Evolutionary conservation across 1,139 yeast genomes (phyloP).

Genomic region (Oligophagozyma castellii): DNA sequence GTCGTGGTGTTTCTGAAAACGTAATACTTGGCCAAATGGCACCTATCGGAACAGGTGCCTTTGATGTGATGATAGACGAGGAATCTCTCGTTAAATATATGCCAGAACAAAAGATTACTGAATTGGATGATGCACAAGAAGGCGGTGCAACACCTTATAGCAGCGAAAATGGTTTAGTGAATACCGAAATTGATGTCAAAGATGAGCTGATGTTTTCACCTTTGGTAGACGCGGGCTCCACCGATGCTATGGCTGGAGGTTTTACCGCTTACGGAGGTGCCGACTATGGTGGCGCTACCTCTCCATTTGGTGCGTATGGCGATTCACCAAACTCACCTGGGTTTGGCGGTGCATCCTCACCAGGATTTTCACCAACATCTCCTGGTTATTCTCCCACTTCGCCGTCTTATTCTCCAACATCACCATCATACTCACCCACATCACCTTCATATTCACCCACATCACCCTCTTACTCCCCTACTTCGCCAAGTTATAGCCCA

Average conservation of each 20-base stretch:
- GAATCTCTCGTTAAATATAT: slow-evolving; percentile 49
- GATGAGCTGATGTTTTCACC: slow-evolving; percentile 92
- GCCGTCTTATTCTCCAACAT: slow-evolving; percentile 60
- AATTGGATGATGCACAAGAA: slow-evolving; percentile 38
- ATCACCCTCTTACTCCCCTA: slow-evolving; percentile 53
- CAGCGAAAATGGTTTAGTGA: slow-evolving; percentile 59
- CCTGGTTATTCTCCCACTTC: slow-evolving; percentile 66
- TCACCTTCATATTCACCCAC: slow-evolving; percentile 66
- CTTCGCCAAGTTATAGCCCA: slow-evolving; percentile 50
- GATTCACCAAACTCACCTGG: slow-evolving; percentile 72
- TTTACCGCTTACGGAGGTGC: slow-evolving; percentile 82
- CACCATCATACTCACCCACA: slow-evolving; percentile 65
- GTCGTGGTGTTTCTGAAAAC: slow-evolving; percentile 97
- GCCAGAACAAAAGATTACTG: slow-evolving; percentile 28
- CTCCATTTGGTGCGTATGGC: slow-evolving; percentile 39
- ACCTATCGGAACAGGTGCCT: slow-evolving; percentile 97
- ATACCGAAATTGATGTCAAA: slow-evolving; percentile 60
- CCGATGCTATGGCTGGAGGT: slow-evolving; percentile 66
- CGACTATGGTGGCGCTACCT: slow-evolving; percentile 49
- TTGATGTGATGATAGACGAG: slow-evolving; percentile 92
- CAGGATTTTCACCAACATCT: slow-evolving; percentile 57
- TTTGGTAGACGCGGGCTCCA: slow-evolving; percentile 71
- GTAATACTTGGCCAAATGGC: slow-evolving; percentile 98
- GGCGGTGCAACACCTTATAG: slow-evolving; percentile 96
- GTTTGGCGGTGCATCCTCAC: slow-evolving; percentile 57